Base-by-base conservation (phyloP, 108 stramenopile genomes). In the Fragilaria radians region DNA sequence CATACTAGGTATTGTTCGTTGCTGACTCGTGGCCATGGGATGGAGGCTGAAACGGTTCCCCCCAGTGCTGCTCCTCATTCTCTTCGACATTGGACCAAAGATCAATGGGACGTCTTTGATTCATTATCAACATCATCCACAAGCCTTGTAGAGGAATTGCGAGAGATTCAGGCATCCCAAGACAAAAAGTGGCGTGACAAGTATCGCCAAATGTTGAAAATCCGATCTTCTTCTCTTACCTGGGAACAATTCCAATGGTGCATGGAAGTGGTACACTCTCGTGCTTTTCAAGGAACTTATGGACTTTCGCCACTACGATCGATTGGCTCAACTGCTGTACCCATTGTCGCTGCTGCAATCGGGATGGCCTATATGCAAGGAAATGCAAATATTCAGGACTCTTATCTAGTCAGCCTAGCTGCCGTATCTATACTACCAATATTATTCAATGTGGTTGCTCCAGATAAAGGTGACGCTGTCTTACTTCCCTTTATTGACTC, bases 201-300 rank as follows among this genome's bases (percentile, higher is more conserved):
- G 48, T 89, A 79, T 67, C 26, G 72, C 33, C 50, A n/a, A 18
- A 24, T 21, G 24, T 18, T 53, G 48, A 23, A 74, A 47, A 25
- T 46, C 57, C 9, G 62, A 55, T 17, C 78, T 85, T 65, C n/a
- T n/a, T n/a, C n/a, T n/a, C n/a, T n/a, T n/a, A 69, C 78, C 0
- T 77, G 63, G 62, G 78, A 85, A 52, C 61, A 83, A 50, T 89
- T 89, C 59, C 47, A 62, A 56, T 89, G 88, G 88, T 74, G 80
- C 48, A 85, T 89, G 88, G 88, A 89, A 56, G 88, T 77, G 22
- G 88, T 89, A 7, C 82, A 89, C 66, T 83, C 82, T 22, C 66
- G 88, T 30, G 82, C 83, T 24, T 89, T 89, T 61, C 52, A 74
- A 28, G 84, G 84, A 27, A 72, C 70, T 48, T 81, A 73, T 58